A percentile compares a stretch with the other conserved stretches of the same genome.
Evolutionary conservation across 345 rosid species (phyloP).

Genomic region (Orychophragmus violaceus): DNA sequence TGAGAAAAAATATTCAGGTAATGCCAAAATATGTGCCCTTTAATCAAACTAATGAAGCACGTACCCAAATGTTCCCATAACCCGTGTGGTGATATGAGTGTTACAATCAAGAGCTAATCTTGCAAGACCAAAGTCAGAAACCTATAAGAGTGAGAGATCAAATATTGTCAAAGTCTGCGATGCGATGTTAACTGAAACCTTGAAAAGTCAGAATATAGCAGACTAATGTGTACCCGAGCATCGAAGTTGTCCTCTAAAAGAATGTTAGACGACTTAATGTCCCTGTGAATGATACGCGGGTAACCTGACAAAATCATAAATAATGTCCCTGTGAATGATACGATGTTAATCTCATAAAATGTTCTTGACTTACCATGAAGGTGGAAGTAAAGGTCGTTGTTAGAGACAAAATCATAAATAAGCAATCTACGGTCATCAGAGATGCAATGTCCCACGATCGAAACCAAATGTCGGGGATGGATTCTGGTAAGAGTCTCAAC

Average conservation of each 20-base stretch:
- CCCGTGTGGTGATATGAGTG: constrained; percentile 87
- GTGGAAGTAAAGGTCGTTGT: constrained; percentile 81
- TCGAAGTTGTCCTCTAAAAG: constrained; percentile 85
- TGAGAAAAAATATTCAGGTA: background rate
- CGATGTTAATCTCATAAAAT: background rate
- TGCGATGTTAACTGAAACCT: background rate
- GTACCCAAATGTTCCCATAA: constrained; percentile 98
- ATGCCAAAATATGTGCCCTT: background rate
- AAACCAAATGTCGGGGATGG: constrained; percentile 94
- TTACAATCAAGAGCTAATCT: constrained; percentile 82
- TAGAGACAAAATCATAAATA: constrained; percentile 79
- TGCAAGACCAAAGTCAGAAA: constrained; percentile 98
- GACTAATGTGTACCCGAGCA: constrained; percentile 56
- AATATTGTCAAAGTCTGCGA: constrained; percentile 1
- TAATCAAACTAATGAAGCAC: constrained; percentile 5
- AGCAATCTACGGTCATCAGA: constrained; percentile 73
- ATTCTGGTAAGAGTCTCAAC: constrained; percentile 88
- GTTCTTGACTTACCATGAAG: constrained; percentile 58
- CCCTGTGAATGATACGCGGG: constrained; percentile 94
- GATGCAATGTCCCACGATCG: constrained; percentile 91
- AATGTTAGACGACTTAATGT: constrained; percentile 94
- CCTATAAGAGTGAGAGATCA: constrained; percentile 40
- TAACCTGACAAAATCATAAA: constrained; percentile 83
- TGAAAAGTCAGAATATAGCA: background rate
- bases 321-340: no score